Base-by-base conservation (phyloP, 768 basidiomycete genomes). In the Trametes elegans region DNA sequence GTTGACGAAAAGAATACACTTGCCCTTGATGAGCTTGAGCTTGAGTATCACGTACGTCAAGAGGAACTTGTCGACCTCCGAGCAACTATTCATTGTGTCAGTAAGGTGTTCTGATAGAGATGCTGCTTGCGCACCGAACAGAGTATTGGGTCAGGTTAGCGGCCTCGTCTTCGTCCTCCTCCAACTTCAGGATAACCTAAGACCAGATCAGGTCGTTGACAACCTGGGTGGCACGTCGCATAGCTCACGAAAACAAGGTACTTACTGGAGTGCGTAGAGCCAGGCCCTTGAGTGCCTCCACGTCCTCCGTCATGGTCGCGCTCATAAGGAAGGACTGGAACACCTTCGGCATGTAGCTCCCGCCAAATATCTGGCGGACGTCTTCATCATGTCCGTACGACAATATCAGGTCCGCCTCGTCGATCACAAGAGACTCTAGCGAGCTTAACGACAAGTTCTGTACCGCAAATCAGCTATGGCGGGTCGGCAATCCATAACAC, bases 311-410 rank as follows among this genome's bases (percentile, higher is more conserved):
- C 86, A 98, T 87, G 0, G 96, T 99, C 5, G 97, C 96, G 66
- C 90, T 93, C 93, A 98, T 97, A 29, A 99, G 74, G 73, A 96
- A 94, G 9, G 91, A 90, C 70, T 93, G 96, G 70, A 83, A 91
- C 57, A 88, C 83, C 68, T 84, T 88, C 49, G 88, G 93, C 27
- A 89, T 80, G 69, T 81, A 87, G 38, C 77, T 80, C 42, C 83
- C 90, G 51, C 71, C 78, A 58, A 88, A 85, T 40, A 85, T 79
- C 55, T 85, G 81, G 24, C 85, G 82, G 40, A 95, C 81, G 56
- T 94, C 92, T 65, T 94, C 90, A 57, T 94, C 89, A 61, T 98
- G 93, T 3, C 97, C 97, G 67, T 98, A 99, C 0, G 95, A 98
- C 18, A 99, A 78, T 48, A 99, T 90, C 32, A 98, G 82, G 68